These are phyloP conservation scores for Diatrype stigma DNA, from an alignment of 2,329 filamentous ascomycete genomes.

Conservation along the genomic window DNA sequence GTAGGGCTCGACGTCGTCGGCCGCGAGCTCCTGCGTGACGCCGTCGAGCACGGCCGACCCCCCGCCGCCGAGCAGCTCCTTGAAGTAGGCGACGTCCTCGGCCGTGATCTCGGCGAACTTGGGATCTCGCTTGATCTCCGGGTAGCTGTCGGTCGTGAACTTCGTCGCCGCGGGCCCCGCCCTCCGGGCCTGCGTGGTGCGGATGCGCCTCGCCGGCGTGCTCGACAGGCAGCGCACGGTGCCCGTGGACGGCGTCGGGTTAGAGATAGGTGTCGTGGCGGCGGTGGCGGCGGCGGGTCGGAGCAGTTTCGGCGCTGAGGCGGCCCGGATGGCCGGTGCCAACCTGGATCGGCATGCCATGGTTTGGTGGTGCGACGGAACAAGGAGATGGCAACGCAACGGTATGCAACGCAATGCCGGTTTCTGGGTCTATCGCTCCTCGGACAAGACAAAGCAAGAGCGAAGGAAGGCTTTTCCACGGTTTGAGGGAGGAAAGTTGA, in stretches of 20 bases:
- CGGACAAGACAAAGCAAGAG: too few relatives aligned
- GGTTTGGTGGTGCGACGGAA: too few relatives aligned
- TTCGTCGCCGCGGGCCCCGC: slow-evolving; percentile 79
- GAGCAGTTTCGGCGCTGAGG: slow-evolving; percentile 16
- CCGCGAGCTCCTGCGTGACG: slow-evolving; percentile 63
- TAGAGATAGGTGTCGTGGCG: not conserved
- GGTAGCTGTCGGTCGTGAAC: slow-evolving; percentile 83
- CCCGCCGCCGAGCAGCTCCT: slow-evolving; percentile 70
- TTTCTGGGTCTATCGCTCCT: too few relatives aligned
- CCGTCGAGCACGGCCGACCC: slow-evolving; percentile 82
- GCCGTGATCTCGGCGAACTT: slow-evolving; percentile 69
- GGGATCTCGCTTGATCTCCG: slow-evolving; percentile 72
- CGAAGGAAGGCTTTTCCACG: too few relatives aligned
- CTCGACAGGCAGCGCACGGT: slow-evolving; percentile 22
- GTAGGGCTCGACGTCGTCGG: slow-evolving; percentile 82
- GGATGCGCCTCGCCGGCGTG: slow-evolving; percentile 22
- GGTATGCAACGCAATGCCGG: too few relatives aligned
- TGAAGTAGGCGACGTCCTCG: slow-evolving; percentile 81
- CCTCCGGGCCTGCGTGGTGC: slow-evolving; percentile 17
- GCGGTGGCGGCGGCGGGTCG: slow-evolving; percentile 6
- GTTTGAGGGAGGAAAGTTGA: too few relatives aligned
- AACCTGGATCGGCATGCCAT: slow-evolving; percentile 20
- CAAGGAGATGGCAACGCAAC: too few relatives aligned
- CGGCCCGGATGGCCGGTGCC: slow-evolving; percentile 21
- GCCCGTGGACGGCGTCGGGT: not conserved